Conservation (phyloP, 2,329 filamentous ascomycete species). For the Magnaporthiopsis poae region DNA sequence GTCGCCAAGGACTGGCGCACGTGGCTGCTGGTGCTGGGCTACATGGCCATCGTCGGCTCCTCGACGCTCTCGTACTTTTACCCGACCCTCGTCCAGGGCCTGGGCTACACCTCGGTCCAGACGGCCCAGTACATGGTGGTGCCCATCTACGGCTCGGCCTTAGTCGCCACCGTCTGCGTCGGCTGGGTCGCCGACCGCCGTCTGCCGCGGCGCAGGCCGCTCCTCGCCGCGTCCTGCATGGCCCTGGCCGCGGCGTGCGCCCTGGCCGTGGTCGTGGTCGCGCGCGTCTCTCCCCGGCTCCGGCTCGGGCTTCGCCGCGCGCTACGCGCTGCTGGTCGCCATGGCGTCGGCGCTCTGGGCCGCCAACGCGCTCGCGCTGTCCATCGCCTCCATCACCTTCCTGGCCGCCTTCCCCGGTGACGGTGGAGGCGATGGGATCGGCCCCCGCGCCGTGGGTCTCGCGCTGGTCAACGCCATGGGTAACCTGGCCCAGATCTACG, state of each 20-base stretch:
- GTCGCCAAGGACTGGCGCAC: slow-evolving; percentile 29
- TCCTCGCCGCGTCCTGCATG: slow-evolving; percentile 38
- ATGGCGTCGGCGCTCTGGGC: slow-evolving; percentile 47
- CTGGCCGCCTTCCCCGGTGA: slow-evolving; percentile 25
- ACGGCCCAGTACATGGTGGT: slow-evolving; percentile 42
- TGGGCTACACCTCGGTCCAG: slow-evolving; percentile 33
- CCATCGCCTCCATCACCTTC: slow-evolving; percentile 43
- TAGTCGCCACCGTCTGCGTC: slow-evolving; percentile 36
- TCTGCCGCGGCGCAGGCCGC: slow-evolving; percentile 34
- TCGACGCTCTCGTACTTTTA: slow-evolving; percentile 45
- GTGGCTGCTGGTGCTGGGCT: slow-evolving; percentile 30
- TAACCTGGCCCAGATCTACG: slow-evolving; percentile 46
- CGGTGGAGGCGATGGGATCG: slow-evolving; percentile 24
- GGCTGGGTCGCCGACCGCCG: slow-evolving; percentile 38
- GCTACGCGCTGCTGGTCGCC: slow-evolving; percentile 45
- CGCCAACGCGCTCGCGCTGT: slow-evolving; percentile 39
- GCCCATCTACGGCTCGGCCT: slow-evolving; percentile 44
- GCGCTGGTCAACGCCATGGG: slow-evolving; percentile 44
- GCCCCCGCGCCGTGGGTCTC: slow-evolving; percentile 35
- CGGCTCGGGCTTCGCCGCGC: slow-evolving; percentile 37
- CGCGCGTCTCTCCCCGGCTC: too few relatives aligned
- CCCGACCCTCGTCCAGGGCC: slow-evolving; percentile 39
- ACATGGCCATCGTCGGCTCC: slow-evolving; percentile 32
- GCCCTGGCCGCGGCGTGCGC: slow-evolving; percentile 27
- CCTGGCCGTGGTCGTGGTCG: slow-evolving; percentile 26